Evolutionary conservation across 2,329 filamentous ascomycete species (phyloP), one percentile per base, ranked within the genome.

Genomic region (Paracorniculantispora psalliotae): DNA sequence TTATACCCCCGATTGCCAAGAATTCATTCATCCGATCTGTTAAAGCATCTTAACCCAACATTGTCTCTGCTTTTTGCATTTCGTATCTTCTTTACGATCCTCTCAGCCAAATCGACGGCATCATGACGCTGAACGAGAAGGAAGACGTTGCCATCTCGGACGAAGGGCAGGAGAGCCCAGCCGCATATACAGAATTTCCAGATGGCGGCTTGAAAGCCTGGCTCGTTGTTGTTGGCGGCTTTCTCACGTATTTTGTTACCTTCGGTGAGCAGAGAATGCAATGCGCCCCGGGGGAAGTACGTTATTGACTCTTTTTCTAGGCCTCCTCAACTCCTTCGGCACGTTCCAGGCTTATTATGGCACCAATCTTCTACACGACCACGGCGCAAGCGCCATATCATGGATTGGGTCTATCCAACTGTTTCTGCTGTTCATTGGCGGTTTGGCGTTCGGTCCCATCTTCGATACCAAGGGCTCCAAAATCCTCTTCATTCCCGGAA

Each of bases 281-380:
- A 7, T 37, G 13, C 15, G 3, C 5, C 25, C 6, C 23, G 23
- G 48, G 28, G 37, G 13, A n/a, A 41, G 17, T 26, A 19, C n/a
- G 17, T 15, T 50, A 13, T 23, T 37, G 10, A 43, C n/a, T 21
- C 9, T 19, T 23, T n/a, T 19, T 23, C 19, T 21, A 69, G 67
- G 67, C 7, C 54, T 69, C 15, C 21, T 69, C 23, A 70, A 73
- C 62, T 68, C 78, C 15, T 84, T 82, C 60, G 81, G 81, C 3
- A 76, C 79, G 2, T 85, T 81, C 59, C 81, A 84, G 61, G 76
- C 76, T 6, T 79, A 79, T 67, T 85, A 84, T 62, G 61, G 63
- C 49, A 73, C 68, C 57, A 66, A 74, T 65, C 62, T 70, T 44
- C 59, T 77, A 64, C 50, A 46, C 25, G 17, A 15, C 17, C 33